A percentile compares a stretch with the other conserved stretches of the same genome.
phyloP scores from a whole-genome alignment of 2,329 filamentous ascomycete genomes.

The Botrytis elliptica region DNA sequence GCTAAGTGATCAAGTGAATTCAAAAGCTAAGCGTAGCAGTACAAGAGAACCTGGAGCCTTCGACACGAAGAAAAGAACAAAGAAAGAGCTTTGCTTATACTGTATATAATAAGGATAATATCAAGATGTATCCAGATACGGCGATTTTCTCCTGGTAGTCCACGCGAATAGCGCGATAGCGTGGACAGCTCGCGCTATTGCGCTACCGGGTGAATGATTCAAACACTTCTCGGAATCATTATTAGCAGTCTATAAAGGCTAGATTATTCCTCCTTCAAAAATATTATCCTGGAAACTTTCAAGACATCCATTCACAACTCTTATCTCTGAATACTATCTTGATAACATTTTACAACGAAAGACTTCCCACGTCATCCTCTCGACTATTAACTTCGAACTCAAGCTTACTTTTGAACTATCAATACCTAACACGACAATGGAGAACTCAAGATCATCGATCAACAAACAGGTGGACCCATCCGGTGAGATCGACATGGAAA shows the following conservation, averaged over 20 bases:
- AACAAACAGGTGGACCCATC: fast-evolving
- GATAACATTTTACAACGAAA: neutral
- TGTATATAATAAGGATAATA: neutral
- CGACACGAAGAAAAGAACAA: neutral
- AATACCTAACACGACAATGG: neutral
- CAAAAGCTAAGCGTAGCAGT: neutral
- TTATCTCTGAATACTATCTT: neutral
- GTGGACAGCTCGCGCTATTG: neutral
- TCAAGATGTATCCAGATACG: neutral
- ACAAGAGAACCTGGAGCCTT: neutral
- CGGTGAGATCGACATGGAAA: fast-evolving
- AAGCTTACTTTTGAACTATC: fast-evolving
- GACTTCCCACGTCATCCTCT: neutral
- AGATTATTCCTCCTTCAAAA: neutral
- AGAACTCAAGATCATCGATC: fast-evolving
- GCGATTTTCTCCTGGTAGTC: neutral
- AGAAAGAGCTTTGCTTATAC: neutral
- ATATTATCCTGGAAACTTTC: neutral
- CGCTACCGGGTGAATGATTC: neutral
- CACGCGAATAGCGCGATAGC: neutral
- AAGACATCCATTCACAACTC: neutral
- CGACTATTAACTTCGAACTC: fast-evolving
- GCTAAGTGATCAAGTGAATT: neutral
- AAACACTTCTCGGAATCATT: neutral
- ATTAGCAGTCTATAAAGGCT: neutral